Percentiles rank a stretch among this genome's conserved stretches.
Conservation (phyloP, 257 asterid species). For the Solanum paucissectum region DNA sequence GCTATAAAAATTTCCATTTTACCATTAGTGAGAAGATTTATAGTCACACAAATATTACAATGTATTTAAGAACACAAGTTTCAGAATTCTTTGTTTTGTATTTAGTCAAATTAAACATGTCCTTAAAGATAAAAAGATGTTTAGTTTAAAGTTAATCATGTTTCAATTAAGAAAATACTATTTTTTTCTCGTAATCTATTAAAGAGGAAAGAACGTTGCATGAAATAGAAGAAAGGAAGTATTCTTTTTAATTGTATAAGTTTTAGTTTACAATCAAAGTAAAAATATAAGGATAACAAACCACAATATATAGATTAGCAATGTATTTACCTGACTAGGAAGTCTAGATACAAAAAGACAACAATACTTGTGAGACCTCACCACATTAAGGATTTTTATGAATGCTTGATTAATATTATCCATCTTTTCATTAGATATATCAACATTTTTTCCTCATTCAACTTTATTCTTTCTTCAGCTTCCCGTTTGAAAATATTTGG, state of each 20-base stretch:
- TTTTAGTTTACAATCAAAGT: neutral
- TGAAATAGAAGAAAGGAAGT: neutral
- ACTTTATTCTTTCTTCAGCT: neutral
- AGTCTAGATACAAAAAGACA: neutral
- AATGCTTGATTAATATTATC: neutral
- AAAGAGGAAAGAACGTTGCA: neutral
- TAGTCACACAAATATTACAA: neutral
- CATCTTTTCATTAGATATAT: neutral
- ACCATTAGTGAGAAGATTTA: neutral
- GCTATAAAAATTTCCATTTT: too few relatives aligned
- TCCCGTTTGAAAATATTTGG: neutral
- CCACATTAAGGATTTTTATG: neutral
- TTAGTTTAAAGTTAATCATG: neutral
- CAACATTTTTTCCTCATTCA: neutral
- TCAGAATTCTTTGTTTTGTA: too few relatives aligned
- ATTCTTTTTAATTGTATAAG: neutral
- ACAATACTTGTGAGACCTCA: neutral
- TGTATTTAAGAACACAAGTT: neutral
- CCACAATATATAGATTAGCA: neutral
- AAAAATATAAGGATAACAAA: neutral
- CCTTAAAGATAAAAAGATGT: neutral
- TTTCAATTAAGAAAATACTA: neutral
- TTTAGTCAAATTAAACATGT: neutral
- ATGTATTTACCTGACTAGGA: neutral
- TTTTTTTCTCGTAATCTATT: neutral